Evolutionary conservation across 163 green algal species (phyloP), one percentile per base, ranked within the genome.

Genomic region (Chlorella variabilis): DNA sequence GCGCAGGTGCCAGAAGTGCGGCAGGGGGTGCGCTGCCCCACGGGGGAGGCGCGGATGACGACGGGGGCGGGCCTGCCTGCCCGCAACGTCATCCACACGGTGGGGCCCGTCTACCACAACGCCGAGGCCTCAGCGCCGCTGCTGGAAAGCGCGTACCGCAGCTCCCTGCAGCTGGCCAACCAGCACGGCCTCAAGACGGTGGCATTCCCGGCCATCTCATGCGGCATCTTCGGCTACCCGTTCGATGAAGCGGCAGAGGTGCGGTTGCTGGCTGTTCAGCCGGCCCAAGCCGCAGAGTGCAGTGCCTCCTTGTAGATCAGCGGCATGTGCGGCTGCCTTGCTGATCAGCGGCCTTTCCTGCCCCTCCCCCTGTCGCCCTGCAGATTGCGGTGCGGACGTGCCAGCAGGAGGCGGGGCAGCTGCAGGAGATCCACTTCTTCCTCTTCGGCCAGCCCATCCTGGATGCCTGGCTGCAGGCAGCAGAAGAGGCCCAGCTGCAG

Each of bases 201-300:
- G 15, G 94, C 93, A 11, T 97, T 98, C 79, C 94, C 94, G 0
- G 94, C 93, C 59, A 96, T 98, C 83, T 93, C 85, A 77, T 96
- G 92, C 8, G 94, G 94, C 7, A 88, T 97, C 29, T 98, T 91
- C 80, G 91, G 91, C 25, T 78, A 88, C 58, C 62, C 80, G 0
- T 54, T 86, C 2, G 33, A 21, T 0, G 68, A 71, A 58, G 71
- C 80, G 18, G 66, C 76, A 34, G 59, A 70, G 69, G 79, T 75
- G 68, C 1, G 68, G 2, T 25, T 34, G 41, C 27, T 7, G 29
- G n/a, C n/a, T n/a, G n/a, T n/a, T n/a, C n/a, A n/a, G n/a, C n/a
- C n/a, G n/a, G n/a, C n/a, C n/a, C n/a, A n/a, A n/a, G n/a, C n/a
- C n/a, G n/a, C n/a, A n/a, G n/a, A n/a, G n/a, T n/a, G n/a, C n/a